phyloP scores from a whole-genome alignment of 306 rosid genomes.

The Lotus japonicus region DNA sequence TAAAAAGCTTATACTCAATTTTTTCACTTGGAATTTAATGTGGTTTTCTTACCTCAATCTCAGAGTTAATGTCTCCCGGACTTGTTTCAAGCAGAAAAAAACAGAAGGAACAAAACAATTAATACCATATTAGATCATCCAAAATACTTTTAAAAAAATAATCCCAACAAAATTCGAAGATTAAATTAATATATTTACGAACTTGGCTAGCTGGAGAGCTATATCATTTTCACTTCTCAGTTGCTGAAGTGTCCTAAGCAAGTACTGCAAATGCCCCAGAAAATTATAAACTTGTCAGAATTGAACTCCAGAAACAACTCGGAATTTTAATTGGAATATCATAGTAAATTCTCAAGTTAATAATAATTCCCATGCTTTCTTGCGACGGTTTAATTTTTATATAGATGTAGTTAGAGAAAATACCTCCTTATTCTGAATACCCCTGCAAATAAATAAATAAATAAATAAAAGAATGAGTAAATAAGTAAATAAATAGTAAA shows the following conservation, averaged over 20 bases:
- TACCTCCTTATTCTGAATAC: slow-evolving; percentile 80
- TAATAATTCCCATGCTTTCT: no score
- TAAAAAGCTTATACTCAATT: no score
- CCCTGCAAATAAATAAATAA: slow-evolving; percentile 38
- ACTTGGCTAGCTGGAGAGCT: slow-evolving; percentile 48
- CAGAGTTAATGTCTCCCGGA: slow-evolving; percentile 47
- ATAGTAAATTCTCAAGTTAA: no score
- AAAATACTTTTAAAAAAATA: neutral
- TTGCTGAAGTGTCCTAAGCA: slow-evolving; percentile 41
- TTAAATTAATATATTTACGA: slow-evolving; percentile 5
- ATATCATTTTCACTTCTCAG: slow-evolving; percentile 45
- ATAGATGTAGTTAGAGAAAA: neutral
- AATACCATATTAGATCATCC: neutral
- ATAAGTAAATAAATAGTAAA: neutral
- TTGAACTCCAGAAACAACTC: neutral
- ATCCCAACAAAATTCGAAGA: neutral
- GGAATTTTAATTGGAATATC: neutral
- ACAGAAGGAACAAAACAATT: neutral
- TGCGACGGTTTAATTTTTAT: no score
- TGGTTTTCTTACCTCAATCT: slow-evolving; percentile 33
- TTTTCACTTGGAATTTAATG: neutral
- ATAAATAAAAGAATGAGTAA: neutral
- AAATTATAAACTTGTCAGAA: neutral
- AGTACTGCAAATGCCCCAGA: slow-evolving; percentile 20
- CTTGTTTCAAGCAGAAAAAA: slow-evolving; percentile 19